Percentiles rank a stretch among this genome's conserved stretches.
phyloP scores from a whole-genome alignment of 148 eudicot species.

The Rhododendron vialii region DNA sequence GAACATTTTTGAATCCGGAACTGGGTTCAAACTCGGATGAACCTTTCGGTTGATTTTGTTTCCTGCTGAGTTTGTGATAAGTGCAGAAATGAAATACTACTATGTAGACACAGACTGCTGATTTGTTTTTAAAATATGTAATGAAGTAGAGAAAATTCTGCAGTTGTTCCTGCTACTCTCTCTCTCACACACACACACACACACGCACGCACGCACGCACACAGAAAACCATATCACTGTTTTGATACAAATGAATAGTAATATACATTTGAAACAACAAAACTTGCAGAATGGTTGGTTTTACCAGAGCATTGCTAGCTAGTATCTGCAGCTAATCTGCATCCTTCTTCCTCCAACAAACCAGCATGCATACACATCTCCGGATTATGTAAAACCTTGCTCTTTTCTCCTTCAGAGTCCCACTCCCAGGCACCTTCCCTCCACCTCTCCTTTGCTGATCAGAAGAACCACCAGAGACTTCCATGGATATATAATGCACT shows the following conservation, averaged over 20 bases:
- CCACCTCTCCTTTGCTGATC: not conserved
- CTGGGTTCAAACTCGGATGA: not conserved
- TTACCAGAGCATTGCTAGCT: not conserved
- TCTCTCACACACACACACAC: not conserved
- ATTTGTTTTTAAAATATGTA: not conserved
- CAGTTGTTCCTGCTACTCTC: not conserved
- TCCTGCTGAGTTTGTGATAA: not conserved
- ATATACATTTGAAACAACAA: not conserved
- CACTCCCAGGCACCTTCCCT: not conserved
- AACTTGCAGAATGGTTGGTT: not conserved
- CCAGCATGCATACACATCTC: conserved; percentile 3
- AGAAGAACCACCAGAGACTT: conserved; percentile 5
- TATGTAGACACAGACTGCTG: not conserved
- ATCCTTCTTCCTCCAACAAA: conserved; percentile 10
- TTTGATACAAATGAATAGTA: not conserved
- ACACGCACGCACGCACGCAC: not conserved
- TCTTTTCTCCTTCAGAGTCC: conserved; percentile 1
- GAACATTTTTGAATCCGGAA: not conserved
- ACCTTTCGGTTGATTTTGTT: not conserved
- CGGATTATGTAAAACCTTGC: conserved; percentile 7
- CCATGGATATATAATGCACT: not conserved
- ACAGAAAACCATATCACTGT: not conserved
- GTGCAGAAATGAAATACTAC: not conserved
- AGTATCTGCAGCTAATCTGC: not conserved
- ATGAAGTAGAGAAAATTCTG: not conserved